A percentile compares a stretch with the other conserved stretches of the same genome.
Conservation (phyloP, 768 basidiomycete species). For the Phaffia australis region DNA sequence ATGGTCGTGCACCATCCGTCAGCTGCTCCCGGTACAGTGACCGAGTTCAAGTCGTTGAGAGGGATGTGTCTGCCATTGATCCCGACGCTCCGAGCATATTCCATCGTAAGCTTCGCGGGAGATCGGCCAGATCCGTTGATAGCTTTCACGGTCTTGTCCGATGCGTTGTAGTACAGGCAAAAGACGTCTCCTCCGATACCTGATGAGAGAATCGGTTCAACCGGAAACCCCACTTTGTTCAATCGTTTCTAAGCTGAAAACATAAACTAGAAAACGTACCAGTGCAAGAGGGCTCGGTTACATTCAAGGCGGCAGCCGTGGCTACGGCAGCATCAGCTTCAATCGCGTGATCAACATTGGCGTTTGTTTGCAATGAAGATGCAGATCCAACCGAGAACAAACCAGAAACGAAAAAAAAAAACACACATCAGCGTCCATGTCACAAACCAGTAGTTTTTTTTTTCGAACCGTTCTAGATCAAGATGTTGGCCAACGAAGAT, state of each 20-base stretch:
- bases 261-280: conserved; percentile 63
- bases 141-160: conserved; percentile 64
- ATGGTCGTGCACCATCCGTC: conserved; percentile 91
- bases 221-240: too few species aligned
- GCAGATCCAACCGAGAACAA: not conserved
- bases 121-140: conserved; percentile 86
- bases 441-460: conserved; percentile 12
- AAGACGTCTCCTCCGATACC: conserved; percentile 45
- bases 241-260: not conserved
- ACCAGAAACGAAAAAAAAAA: not conserved
- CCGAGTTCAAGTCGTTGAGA: conserved; percentile 41
- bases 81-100: conserved; percentile 59
- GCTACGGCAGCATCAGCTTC: conserved; percentile 90
- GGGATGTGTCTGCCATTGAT: conserved; percentile 59
- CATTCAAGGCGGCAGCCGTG: conserved; percentile 78
- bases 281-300: conserved; percentile 86
- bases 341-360: too few species aligned
- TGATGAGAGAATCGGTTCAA: not conserved
- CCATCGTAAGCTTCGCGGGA: conserved; percentile 65
- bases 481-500: too few species aligned
- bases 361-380: not conserved
- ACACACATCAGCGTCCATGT: conserved; percentile 9
- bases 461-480: too few species aligned
- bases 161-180: conserved; percentile 82
- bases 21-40: conserved; percentile 57